Base-by-base conservation (phyloP, 495 filamentous ascomycete species). In the Penicillium diatomitis region DNA sequence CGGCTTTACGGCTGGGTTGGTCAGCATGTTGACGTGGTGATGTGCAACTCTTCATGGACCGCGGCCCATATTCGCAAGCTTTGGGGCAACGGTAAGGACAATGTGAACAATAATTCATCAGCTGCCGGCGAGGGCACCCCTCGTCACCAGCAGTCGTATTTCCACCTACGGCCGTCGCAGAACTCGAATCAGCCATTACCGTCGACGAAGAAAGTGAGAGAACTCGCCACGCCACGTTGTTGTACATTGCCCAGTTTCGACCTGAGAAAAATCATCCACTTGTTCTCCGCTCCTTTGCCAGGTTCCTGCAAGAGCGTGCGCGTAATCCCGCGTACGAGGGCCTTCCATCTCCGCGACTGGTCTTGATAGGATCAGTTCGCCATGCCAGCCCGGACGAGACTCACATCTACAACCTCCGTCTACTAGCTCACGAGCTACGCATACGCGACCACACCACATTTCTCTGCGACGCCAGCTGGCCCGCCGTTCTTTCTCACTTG, bases 1-100 rank as follows among this genome's bases (percentile, higher is more conserved):
- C 66, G 62, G 35, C 64, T 92, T 4, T 98, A 98, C 68, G 79
- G 82, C 43, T 78, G 72, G 66, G 84, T 95, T 46, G 92, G 92
- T 11, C 75, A 79, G 35, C 77, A 84, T 28, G 80, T 94, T 6
- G 91, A 98, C 64, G 77, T 90, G 2, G 90, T 97, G 48, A 95
- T 97, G 88, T 92, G 90, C 46, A 98, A 98, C 67, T 94, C 87
- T 27, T 84, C 79, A 44, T 98, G 92, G 92, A 98, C 92, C 10
- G 82, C 90, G 51, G 75, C 65, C 2, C 94, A 98, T 55, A 89
- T 98, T 49, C 72, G 77, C 35, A 70, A 75, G 1, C 72, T 98
- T 30, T 98, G 92, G 92, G 84, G 83, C 5, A 49, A 20, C n/a
- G 38, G 46, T 28, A 61, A 61, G 38, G 46, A 51, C 38, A 56